Evolutionary conservation across 2,329 filamentous ascomycete species (phyloP).

Genomic region (Rachicladosporium sp.): DNA sequence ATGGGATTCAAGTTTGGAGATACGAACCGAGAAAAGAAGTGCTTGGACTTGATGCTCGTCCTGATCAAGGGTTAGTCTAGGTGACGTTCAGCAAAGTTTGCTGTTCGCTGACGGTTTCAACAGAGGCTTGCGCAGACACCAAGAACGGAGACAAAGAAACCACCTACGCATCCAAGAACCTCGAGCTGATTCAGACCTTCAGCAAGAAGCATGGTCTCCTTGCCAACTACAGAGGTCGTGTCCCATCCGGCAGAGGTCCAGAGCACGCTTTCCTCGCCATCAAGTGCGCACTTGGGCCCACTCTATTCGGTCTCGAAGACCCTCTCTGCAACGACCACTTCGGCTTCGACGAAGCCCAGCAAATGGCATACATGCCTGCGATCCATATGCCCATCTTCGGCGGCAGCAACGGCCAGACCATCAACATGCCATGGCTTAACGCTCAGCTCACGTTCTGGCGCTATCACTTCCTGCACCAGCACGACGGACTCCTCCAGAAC

Average conservation of each 20-base stretch:
- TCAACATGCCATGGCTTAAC: slow-evolving; percentile 36
- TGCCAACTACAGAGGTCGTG: background rate
- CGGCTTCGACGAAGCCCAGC: slow-evolving; percentile 34
- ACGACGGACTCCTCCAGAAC: slow-evolving; percentile 25
- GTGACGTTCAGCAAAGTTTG: too few relatives aligned
- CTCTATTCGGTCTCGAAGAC: slow-evolving; percentile 11
- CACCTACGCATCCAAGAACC: slow-evolving; percentile 23
- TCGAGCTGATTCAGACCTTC: slow-evolving; percentile 22
- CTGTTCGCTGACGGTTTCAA: too few relatives aligned
- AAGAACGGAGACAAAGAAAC: slow-evolving; percentile 8
- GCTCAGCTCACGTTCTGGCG: slow-evolving; percentile 43
- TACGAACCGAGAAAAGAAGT: slow-evolving; percentile 19
- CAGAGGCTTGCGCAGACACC: slow-evolving; percentile 20
- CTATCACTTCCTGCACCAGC: slow-evolving; percentile 32
- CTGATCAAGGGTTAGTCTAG: slow-evolving; percentile 32
- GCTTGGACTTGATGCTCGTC: slow-evolving; percentile 27
- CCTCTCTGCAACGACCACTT: slow-evolving; percentile 8
- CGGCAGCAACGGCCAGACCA: slow-evolving; percentile 22
- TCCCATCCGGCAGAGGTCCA: background rate
- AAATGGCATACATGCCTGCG: slow-evolving; percentile 29
- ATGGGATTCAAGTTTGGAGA: slow-evolving; percentile 16
- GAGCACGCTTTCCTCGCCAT: slow-evolving; percentile 13
- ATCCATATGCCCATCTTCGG: slow-evolving; percentile 28
- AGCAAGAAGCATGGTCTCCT: slow-evolving; percentile 7
- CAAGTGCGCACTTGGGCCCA: slow-evolving; percentile 21